Base-by-base conservation (phyloP, 768 basidiomycete species). In the Suillus discolor region DNA sequence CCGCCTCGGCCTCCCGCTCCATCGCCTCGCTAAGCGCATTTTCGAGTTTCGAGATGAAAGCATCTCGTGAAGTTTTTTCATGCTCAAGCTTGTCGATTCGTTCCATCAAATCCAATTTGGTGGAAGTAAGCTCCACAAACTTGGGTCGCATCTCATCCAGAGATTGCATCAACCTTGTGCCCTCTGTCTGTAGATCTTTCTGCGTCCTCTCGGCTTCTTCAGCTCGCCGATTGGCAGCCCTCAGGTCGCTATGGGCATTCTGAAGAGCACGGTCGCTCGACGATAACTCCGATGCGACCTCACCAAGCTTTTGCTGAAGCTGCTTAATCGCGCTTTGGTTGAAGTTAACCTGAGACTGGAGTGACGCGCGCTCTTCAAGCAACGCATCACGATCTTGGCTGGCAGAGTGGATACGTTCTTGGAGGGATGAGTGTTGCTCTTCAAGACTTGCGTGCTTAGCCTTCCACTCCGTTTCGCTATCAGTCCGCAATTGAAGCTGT, bases 81-180 rank as follows among this genome's bases (percentile, higher is more conserved):
- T 82, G 80, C 65, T 88, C 82, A 63, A 93, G 75, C 63, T 76
- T 74, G 67, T 86, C 87, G 54, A 87, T 79, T 70, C 86, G 86
- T 67, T 94, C 91, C 53, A 82, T 81, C 11, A 92, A 82, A 66
- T 91, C 86, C 16, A 92, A 78, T 74, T 89, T 92, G 66, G 81
- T 83, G 44, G 87, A 85, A 3, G 91, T 93, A 62, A 96, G 81
- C 73, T 93, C 89, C 25, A 94, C 88, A 67, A 94, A 88, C 79
- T 94, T 94, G 47, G 91, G 86, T 38, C 90, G 85, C 87, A 94
- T 90, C 76, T 94, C 92, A 68, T 94, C 89, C 66, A 95, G 78
- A n/a, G 91, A 88, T 36, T 83, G 86, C 87, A 94, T 86, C 41
- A 96, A 83, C 62, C 81, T 83, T n/a, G 85, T 87, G 47, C 93